Base-by-base conservation (phyloP, 495 filamentous ascomycete genomes). In the Aspergillus diversus region DNA sequence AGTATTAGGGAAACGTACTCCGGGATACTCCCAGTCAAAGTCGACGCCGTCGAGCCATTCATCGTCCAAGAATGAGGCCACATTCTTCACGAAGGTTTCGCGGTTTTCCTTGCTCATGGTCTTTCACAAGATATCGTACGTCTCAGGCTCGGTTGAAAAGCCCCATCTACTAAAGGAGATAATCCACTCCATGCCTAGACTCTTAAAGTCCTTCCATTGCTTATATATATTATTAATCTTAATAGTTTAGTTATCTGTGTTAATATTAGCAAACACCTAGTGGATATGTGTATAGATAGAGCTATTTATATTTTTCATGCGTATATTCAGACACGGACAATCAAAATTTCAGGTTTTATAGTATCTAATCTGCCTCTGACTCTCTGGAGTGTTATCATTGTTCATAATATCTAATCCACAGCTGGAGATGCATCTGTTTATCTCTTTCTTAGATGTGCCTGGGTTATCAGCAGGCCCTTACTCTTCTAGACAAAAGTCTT, bases 131-230 rank as follows among this genome's bases (percentile, higher is more conserved):
- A 80, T 73, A 4, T 55, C 37, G 52, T 69, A 81, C 4, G 77
- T 77, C 12, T 54, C 55, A 2, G 63, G 58, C 15, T 69, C 61
- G 0, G 80, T 82, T 0, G 71, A 78, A 57, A 78, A 81, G 0
- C 48, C 61, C 81, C 81, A 83, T 3, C 82, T 81, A 9, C 82
- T 81, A 54, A 84, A 71, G 0, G 77, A 78, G 1, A 84, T 5
- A 46, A 84, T 73, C 9, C 64, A 61, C 52, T 78, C 77, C 5
- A 70, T 16, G 4, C 27, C 59, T 39, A 74, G 21, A 0, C 37
- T 6, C 13, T 60, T 64, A 60, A 79, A 77, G 32, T 59, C 13
- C 0, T 71, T 54, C 39, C 68, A 73, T 59, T 73, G 62, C 7
- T 63, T 33, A 11, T 65, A 12, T 5, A 31, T 37, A 11, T 59